Evolutionary conservation across 2,329 filamentous ascomycete species (phyloP).

Genomic region (Bertia moriformis): DNA sequence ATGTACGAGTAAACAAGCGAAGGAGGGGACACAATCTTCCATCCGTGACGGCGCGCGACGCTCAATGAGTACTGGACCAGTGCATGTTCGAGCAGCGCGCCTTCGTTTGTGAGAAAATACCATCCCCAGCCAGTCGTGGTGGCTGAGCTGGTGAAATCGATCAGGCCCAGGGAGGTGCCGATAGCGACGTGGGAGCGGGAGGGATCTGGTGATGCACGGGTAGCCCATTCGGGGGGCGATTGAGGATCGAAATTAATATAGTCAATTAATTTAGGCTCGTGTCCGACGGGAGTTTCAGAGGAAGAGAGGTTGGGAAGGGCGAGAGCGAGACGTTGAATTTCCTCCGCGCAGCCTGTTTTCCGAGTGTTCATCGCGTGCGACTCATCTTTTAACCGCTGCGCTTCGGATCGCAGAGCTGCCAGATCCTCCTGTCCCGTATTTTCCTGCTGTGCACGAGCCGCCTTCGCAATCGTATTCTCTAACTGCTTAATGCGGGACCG

Average conservation of each 20-base stretch:
- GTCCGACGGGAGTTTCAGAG: not conserved
- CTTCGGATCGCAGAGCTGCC: constrained; percentile 3
- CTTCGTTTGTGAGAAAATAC: constrained; percentile 92
- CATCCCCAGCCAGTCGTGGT: constrained; percentile 89
- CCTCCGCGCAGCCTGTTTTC: not conserved
- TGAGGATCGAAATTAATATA: constrained; percentile 21
- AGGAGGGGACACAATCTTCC: constrained; percentile 69
- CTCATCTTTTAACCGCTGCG: constrained; percentile 1
- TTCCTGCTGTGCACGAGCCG: constrained; percentile 19
- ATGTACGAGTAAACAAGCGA: constrained; percentile 87
- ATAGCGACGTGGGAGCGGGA: constrained; percentile 75
- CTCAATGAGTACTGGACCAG: constrained; percentile 73
- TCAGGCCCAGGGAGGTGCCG: constrained; percentile 68
- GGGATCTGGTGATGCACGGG: constrained; percentile 22
- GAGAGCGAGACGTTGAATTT: not conserved
- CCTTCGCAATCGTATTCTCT: constrained; percentile 21
- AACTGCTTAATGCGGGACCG: constrained; percentile 23
- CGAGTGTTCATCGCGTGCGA: not conserved
- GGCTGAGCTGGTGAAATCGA: constrained; percentile 74
- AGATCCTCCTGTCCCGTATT: constrained; percentile 14
- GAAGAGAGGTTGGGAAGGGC: not conserved
- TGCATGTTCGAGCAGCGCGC: constrained; percentile 84
- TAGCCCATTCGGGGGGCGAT: constrained; percentile 46
- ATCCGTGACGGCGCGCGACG: constrained; percentile 59
- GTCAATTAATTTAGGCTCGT: not conserved